Evolutionary conservation across 108 stramenopile species (phyloP).

Genomic region (Epipyxis sp.): DNA sequence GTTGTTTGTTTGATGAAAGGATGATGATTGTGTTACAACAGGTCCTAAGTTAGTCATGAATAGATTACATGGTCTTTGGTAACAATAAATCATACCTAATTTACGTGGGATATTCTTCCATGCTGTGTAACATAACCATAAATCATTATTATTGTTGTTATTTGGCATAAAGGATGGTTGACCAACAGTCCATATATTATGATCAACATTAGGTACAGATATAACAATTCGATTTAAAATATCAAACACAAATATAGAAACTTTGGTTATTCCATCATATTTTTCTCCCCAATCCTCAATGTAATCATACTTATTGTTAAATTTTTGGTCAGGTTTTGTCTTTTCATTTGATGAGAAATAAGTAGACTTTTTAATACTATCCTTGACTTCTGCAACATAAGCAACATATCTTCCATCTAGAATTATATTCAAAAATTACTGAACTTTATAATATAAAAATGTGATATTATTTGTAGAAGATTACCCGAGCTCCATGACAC

Average conservation of each 20-base stretch:
- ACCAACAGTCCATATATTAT: conserved; percentile 36
- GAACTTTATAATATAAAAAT: background rate
- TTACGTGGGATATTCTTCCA: conserved; percentile 40
- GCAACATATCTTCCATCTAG: conserved; percentile 36
- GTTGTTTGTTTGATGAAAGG: too few relatives aligned
- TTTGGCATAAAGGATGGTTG: conserved; percentile 45
- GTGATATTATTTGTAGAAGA: conserved; percentile 33
- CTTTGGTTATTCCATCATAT: conserved; percentile 35
- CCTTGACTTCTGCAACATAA: conserved; percentile 35
- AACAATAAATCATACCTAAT: conserved; percentile 55
- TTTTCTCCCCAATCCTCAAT: conserved; percentile 52
- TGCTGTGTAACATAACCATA: conserved; percentile 43
- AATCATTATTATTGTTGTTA: background rate
- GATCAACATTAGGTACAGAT: conserved; percentile 1
- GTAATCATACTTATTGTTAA: conserved; percentile 20
- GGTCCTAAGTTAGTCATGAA: conserved; percentile 29
- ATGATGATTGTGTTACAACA: conserved; percentile 18
- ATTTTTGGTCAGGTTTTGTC: background rate
- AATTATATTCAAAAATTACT: too few relatives aligned
- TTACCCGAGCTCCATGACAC: conserved; percentile 42
- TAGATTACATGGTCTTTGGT: conserved; percentile 49
- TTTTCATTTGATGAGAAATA: conserved; percentile 26
- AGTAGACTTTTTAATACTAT: background rate
- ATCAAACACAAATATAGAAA: conserved; percentile 37
- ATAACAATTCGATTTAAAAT: conserved; percentile 34